These are phyloP conservation scores for Ustilago xerochloae DNA, from an alignment of 1,284 basidiomycete species.

Conservation along the genomic window DNA sequence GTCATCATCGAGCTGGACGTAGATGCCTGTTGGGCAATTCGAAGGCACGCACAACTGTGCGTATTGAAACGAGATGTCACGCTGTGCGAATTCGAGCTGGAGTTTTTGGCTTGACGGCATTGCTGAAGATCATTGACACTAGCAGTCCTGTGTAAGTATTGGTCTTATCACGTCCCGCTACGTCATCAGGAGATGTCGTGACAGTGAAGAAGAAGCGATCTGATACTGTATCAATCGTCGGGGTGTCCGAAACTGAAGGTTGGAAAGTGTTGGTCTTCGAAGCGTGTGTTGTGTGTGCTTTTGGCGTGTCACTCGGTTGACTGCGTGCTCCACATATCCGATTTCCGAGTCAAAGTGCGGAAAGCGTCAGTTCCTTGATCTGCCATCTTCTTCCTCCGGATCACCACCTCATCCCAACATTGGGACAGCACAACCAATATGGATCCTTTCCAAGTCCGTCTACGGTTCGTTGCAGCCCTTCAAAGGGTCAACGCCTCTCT, in stretches of 20 bases:
- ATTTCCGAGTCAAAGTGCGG: constrained; percentile 7
- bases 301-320: too few relatives aligned
- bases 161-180: too few relatives aligned
- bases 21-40: constrained; percentile 50
- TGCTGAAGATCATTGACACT: too few relatives aligned
- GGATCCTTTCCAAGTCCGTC: constrained; percentile 64
- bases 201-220: too few relatives aligned
- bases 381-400: neutral
- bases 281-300: neutral
- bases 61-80: constrained; percentile 52
- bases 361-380: neutral
- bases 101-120: constrained; percentile 37
- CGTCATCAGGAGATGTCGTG: too few relatives aligned
- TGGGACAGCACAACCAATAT: too few relatives aligned
- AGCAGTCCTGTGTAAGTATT: too few relatives aligned
- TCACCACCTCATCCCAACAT: neutral
- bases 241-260: neutral
- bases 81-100: constrained; percentile 39
- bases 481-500: constrained; percentile 72
- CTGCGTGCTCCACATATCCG: constrained; percentile 42
- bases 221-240: too few relatives aligned
- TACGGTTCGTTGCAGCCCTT: constrained; percentile 64
- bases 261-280: constrained; percentile 14
- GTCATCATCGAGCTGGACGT: constrained; percentile 46
- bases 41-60: constrained; percentile 38